Evolutionary conservation across 352 stramenopile species (phyloP).

Genomic region (Peronosclerospora sorghi): DNA sequence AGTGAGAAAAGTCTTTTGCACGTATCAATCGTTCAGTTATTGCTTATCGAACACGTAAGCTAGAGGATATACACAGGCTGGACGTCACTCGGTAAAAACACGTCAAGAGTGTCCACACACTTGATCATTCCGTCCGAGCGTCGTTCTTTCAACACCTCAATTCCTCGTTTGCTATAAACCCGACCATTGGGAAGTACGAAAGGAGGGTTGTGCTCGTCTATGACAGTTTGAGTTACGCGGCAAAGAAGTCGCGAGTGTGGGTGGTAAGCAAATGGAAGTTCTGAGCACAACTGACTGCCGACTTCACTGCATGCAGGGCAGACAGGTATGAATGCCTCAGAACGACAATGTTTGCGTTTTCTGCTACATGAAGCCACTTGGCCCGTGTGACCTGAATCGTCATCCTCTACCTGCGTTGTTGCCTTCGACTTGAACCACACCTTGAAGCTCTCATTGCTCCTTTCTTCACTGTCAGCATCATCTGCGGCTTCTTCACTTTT

Average conservation of each 20-base stretch:
- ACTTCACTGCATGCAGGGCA: constrained; percentile 72
- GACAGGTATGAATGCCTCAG: constrained; percentile 28
- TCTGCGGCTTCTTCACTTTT: constrained; percentile 13
- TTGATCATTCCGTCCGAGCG: constrained; percentile 45
- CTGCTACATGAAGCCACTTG: constrained; percentile 7
- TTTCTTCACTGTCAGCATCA: constrained; percentile 7
- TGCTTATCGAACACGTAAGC: not conserved
- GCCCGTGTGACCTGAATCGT: constrained; percentile 2
- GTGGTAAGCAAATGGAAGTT: constrained; percentile 66
- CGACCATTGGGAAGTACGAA: constrained; percentile 72
- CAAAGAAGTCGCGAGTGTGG: constrained; percentile 78
- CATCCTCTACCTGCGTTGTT: constrained; percentile 25
- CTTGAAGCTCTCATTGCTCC: constrained; percentile 15
- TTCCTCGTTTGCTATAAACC: constrained; percentile 71
- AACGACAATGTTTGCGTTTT: constrained; percentile 19
- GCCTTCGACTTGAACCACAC: constrained; percentile 19
- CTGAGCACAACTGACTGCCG: constrained; percentile 40
- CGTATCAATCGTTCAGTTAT: not conserved
- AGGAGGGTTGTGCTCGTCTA: constrained; percentile 80
- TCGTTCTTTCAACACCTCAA: constrained; percentile 40
- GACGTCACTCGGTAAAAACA: constrained; percentile 43
- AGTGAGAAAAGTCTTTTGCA: not conserved
- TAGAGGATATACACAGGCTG: constrained; percentile 78
- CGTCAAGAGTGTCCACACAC: constrained; percentile 62
- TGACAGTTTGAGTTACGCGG: constrained; percentile 63